Evolutionary conservation across 2,329 filamentous ascomycete species (phyloP), one percentile per base, ranked within the genome.

Genomic region (Trichoderma asperellum): DNA sequence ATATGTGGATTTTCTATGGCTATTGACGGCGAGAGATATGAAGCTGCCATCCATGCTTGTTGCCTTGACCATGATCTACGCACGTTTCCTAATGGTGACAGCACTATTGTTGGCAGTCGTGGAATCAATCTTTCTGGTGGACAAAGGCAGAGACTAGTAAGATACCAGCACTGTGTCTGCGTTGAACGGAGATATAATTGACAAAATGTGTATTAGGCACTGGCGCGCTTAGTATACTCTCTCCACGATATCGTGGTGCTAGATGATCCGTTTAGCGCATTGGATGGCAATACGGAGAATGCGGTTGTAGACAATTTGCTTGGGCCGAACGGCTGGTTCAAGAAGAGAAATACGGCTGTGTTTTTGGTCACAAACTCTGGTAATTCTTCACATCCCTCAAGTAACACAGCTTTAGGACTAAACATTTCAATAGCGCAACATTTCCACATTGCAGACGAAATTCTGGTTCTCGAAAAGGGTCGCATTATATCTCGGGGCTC

Each of bases 381-480:
- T 40, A 8, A 61, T 27, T 35, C 0, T 4, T 1, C 6, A 1
- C 4, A 1, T 37, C 2, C 2, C 5, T 24, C 2, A 7, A 10
- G 4, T 29, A 32, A 29, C 21, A 18, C n/a, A 27, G 2, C 24
- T 5, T 18, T 5, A 21, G 7, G 2, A 14, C 53, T 69, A 34
- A 63, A 21, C 0, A 5, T n/a, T 24, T 11, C 2, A 16, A 34
- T 29, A 76, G 78, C 76, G 2, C 74, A 78, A 35, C 76, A 80
- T 62, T 81, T 84, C 14, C 74, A 77, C 21, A 70, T 81, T 6
- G 81, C 79, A 10, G 81, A 85, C 72, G 75, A 82, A 6, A 74
- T 85, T 12, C 71, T 85, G 18, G 73, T 82, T 4, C 77, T 85
- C 1, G 76, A 77, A 53, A 57, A 77, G 57, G 76, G 77, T 2